Base-by-base conservation (phyloP, 2,329 filamentous ascomycete genomes). In the Sporothrix protearum region DNA sequence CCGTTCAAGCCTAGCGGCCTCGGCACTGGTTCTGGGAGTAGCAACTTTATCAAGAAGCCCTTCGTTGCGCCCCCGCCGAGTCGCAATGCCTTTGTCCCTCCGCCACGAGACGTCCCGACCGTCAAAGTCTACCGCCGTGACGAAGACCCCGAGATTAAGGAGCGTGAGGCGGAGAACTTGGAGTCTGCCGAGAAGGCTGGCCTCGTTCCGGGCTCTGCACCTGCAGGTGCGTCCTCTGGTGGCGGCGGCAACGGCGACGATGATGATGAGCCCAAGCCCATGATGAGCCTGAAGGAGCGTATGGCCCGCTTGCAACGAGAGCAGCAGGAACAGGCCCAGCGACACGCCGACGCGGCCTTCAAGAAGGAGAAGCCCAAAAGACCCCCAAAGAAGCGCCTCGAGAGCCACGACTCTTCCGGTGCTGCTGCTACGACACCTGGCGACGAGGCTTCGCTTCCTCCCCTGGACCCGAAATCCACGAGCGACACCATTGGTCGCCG, bases 41-140 rank as follows among this genome's bases (percentile, higher is more conserved):
- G 71, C 71, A 74, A 49, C 22, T 98, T 98, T 78, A 90, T 99
- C 81, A 97, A 95, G 85, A 98, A 98, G 81, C 94, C 95, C 0
- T 99, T 97, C 77, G 94, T 99, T 71, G 93, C 96, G 3, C 94
- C 96, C 68, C 96, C 96, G 22, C 96, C 96, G 0, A 97, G 94
- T 80, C 91, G 93, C 76, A 91, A 97, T 82, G 92, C 95, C 30
- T 99, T 93, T 77, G 87, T 99, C 10, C 93, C 96, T 30, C 90
- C 92, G 3, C 85, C 87, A 39, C 88, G 90, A 28, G 91, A 96
- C 74, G 82, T 86, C 19, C 89, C 91, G 0, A 86, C 90, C 5
- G 86, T 90, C 64, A 96, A 91, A 82, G 80, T 94, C 28, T 97
- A 97, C 79, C 88, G 90, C 70, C 88, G 96, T 63, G 94, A 98